Base-by-base conservation (phyloP, 805 yeast genomes). In the Vanderwaltozyma yarrowii region DNA sequence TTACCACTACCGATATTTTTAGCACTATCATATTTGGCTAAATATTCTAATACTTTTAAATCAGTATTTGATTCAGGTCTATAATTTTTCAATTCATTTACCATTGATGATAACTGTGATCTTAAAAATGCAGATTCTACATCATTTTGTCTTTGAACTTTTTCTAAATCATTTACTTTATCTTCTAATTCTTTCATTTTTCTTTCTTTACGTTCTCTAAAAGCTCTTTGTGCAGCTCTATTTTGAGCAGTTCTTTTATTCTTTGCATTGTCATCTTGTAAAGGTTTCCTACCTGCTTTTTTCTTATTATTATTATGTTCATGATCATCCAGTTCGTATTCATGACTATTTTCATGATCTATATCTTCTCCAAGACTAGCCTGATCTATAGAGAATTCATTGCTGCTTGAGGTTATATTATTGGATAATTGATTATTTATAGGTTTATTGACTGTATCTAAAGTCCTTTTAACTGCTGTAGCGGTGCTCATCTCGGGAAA, bases 211-310 rank as follows among this genome's bases (percentile, higher is more conserved):
- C 97, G 73, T 62, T 89, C 97, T 41, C 97, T 70, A 63, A 87
- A 88, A 5, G 97, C 97, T 41, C 97, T 70, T 64, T 89, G 98
- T 13, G 97, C 97, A 4, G 96, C 96, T 53, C 98, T 73, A 61
- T 89, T 89, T 62, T 89, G 97, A 3, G 96, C 96, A 12, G 94
- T 85, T 50, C 97, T 71, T 66, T 85, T 88, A 50, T 76, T 76
- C 54, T 80, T 86, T 9, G 32, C 86, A 49, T 86, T 94, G n/a
- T 73, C 70, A 8, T 79, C 70, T 19, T 15, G 25, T n/a, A 34
- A 6, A 8, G 19, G 32, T 18, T 38, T 38, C 16, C 41, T 30
- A 15, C 41, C 41, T 0, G 14, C 35, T 31, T 37, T 33, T 16
- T 32, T 30, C 33, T 32, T 32, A 2, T 15, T 17, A 8, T 15